Conservation (phyloP, 306 rosid species). For the Acacia crassicarpa region DNA sequence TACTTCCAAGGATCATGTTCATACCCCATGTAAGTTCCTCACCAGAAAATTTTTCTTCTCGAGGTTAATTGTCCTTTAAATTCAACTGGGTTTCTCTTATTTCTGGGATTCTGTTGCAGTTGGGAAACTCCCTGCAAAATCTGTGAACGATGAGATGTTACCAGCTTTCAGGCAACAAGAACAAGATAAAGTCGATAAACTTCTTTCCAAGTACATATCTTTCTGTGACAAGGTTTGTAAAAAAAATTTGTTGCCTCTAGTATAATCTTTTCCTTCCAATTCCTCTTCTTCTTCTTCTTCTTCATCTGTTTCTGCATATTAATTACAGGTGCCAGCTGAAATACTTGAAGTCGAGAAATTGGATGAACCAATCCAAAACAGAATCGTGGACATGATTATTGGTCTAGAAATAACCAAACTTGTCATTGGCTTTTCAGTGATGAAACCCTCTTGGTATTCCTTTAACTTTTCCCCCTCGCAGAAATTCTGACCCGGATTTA, state of each 20-base stretch:
- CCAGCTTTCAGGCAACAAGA: constrained; percentile 55
- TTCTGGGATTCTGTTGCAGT: constrained; percentile 49
- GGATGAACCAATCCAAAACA: constrained; percentile 62
- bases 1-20: constrained; percentile 53
- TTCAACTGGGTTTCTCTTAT: constrained; percentile 24
- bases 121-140: constrained; percentile 84
- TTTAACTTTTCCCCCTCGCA: background rate
- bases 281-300: background rate
- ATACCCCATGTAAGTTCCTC: constrained; percentile 67
- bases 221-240: constrained; percentile 67
- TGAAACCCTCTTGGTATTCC: constrained; percentile 57
- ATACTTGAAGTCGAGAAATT: constrained; percentile 47
- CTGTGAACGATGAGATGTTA: constrained; percentile 66
- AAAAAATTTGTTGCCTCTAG: constrained; percentile 9
- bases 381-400: constrained; percentile 57
- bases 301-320: constrained; percentile 8
- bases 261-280: constrained; percentile 1
- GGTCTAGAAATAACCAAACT: constrained; percentile 59
- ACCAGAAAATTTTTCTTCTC: background rate
- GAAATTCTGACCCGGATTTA: background rate
- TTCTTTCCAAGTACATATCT: constrained; percentile 53
- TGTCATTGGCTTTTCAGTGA: constrained; percentile 68
- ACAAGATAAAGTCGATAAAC: constrained; percentile 49
- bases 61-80: background rate
- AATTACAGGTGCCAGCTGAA: constrained; percentile 60